Base-by-base conservation (phyloP, 2,329 filamentous ascomycete genomes). In the Exophiala oligosperma region DNA sequence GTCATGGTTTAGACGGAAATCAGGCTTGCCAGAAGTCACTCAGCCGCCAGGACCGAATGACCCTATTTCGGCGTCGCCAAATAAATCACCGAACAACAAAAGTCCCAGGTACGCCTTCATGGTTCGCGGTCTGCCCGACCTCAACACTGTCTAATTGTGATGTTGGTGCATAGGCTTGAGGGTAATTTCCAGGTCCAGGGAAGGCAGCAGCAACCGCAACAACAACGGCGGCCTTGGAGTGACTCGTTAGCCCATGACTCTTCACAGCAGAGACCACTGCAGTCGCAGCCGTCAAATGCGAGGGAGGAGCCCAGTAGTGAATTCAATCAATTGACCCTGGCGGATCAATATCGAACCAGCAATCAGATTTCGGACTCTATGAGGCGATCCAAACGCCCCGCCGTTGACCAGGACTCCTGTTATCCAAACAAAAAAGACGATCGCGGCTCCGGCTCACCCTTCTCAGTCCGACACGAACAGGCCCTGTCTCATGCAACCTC, bases 371-470 rank as follows among this genome's bases (percentile, higher is more conserved):
- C 57, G 14, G 57, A 60, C 14, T 17, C 52, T 12, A 44, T 44
- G 40, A 52, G 57, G 28, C 44, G 47, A 11, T 38, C 48, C n/a
- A 63, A 63, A 46, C 61, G 61, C 14, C 55, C 55, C n/a, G 51
- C 59, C n/a, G 9, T 38, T 28, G 49, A 59, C 14, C 28, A 49
- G 37, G 61, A 63, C 8, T 24, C 28, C 8, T 32, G 23, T 9
- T 54, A 53, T 6, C 58, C 58, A 2, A 51, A 46, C 47, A 63
- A 63, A 23, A 28, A 51, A 3, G 54, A 59, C 43, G 57, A 53
- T 38, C 61, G 52, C 3, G 44, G 57, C 23, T 56, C 58, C 1
- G 49, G 55, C 3, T 63, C 61, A 3, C 61, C 58, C 29, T 60
- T 46, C 26, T 56, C 54, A 3, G 26, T 24, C 21, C 57, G 38